A percentile compares a stretch with the other conserved stretches of the same genome.
Conservation (phyloP, 2,329 filamentous ascomycete genomes). For the Epichloe sp. region DNA sequence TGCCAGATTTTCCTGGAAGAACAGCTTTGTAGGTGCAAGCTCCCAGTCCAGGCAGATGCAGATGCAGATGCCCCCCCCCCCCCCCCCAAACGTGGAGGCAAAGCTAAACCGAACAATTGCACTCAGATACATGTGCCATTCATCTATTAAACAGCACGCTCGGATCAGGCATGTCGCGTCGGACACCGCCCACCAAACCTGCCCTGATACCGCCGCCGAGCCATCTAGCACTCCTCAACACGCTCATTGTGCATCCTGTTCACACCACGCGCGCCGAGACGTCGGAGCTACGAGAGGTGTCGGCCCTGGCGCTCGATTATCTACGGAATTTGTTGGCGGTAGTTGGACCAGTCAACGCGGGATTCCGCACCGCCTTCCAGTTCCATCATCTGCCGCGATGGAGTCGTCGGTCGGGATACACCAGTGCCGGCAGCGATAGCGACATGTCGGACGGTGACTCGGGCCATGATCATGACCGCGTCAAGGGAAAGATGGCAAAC, state of each 20-base stretch:
- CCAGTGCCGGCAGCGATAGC: constrained; percentile 28
- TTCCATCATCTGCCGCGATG: constrained; percentile 35
- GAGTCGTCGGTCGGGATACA: constrained; percentile 20
- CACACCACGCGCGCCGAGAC: constrained; percentile 62
- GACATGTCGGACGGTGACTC: constrained; percentile 28
- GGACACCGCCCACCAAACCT: constrained; percentile 20
- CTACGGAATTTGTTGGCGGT: constrained; percentile 53
- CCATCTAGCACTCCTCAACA: constrained; percentile 65
- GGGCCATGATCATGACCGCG: constrained; percentile 34
- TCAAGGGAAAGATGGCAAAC: constrained; percentile 48
- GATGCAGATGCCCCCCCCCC: too few relatives aligned
- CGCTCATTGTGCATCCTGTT: constrained; percentile 67
- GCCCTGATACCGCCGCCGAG: constrained; percentile 55
- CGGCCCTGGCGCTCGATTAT: constrained; percentile 55
- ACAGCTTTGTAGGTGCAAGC: constrained; percentile 42
- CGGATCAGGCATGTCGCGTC: constrained; percentile 33
- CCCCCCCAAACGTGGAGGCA: not conserved
- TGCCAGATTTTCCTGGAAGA: constrained; percentile 65
- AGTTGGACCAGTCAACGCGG: constrained; percentile 57
- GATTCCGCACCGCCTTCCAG: constrained; percentile 56
- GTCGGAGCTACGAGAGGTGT: constrained; percentile 45
- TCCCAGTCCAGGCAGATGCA: not conserved
- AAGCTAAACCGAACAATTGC: not conserved
- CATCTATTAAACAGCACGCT: constrained; percentile 52
- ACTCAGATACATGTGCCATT: constrained; percentile 32